Percentiles rank a stretch among this genome's conserved stretches.
Conservation (phyloP, 495 filamentous ascomycete species). For the Bacidia rubella region DNA sequence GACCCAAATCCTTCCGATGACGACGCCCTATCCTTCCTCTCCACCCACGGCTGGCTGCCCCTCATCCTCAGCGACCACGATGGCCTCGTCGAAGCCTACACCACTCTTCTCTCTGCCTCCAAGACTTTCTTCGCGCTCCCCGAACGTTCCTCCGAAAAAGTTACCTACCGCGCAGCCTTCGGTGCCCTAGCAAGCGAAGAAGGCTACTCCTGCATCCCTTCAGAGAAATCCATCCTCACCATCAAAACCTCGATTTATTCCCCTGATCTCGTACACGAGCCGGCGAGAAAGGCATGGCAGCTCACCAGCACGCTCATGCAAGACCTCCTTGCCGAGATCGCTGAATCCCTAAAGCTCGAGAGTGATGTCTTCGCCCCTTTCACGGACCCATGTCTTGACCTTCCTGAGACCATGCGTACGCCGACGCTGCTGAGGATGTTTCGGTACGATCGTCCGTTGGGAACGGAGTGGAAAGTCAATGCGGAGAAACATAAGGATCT, state of each 20-base stretch:
- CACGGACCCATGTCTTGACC: constrained; percentile 6
- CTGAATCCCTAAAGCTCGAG: constrained; percentile 1
- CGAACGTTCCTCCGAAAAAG: constrained; percentile 12
- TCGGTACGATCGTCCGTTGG: constrained; percentile 12
- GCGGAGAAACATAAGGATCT: constrained; percentile 16
- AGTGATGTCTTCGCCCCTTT: constrained; percentile 8
- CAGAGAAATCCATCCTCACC: constrained; percentile 15
- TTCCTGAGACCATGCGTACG: constrained; percentile 3
- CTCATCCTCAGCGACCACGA: constrained; percentile 13
- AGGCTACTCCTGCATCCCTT: constrained; percentile 14
- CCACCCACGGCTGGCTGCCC: constrained; percentile 14
- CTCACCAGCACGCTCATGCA: constrained; percentile 12
- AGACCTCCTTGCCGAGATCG: constrained; percentile 3
- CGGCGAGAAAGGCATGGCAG: constrained; percentile 8
- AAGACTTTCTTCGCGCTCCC: constrained; percentile 10
- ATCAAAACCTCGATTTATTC: constrained; percentile 7
- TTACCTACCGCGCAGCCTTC: constrained; percentile 5
- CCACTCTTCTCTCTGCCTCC: constrained; percentile 8
- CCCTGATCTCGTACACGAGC: neutral
- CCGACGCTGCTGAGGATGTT: constrained; percentile 16
- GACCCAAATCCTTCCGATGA: constrained; percentile 1
- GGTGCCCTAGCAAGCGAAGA: constrained; percentile 15
- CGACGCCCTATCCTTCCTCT: constrained; percentile 12
- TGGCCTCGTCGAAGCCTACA: constrained; percentile 12
- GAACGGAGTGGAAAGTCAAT: constrained; percentile 8